Evolutionary conservation across 306 rosid genomes (phyloP), one percentile per base, ranked within the genome.

Genomic region (Lotus japonicus): DNA sequence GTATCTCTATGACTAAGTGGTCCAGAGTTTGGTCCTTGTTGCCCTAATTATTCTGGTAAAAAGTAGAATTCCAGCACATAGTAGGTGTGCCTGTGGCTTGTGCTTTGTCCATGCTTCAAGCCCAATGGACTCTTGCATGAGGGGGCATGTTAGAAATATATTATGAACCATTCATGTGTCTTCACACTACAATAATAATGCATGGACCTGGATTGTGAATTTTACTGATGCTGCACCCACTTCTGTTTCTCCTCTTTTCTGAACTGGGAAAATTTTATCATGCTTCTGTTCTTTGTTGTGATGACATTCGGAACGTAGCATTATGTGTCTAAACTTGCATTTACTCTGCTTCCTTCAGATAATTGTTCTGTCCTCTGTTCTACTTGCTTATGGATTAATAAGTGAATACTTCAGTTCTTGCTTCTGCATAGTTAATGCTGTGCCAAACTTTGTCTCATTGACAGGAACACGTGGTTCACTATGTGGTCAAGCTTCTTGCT

Each of bases 391-490:
- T 79, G 42, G 66, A 58, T 63, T 42, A 28, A 42, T 18, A 17
- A 18, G 36, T 64, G 68, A 66, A 39, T 74, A 51, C 38, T 31
- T 46, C 63, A 35, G 39, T 45, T 65, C 54, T 66, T 59, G 73
- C 16, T 38, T 38, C 56, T 45, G 66, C 12, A 53, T 59, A 59
- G 41, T 45, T 64, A 67, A 52, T 58, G 19, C 36, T 57, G 50
- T 64, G 64, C 14, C 41, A 44, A 44, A 39, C 21, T 45, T 60
- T 69, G 56, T 61, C 69, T 71, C 42, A 59, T 64, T 77, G 71
- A 68, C 84, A 89, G 96, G 96, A 89, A 78, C 88, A 87, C 74
- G 94, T 87, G 63, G 85, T 89, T 75, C 86, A 64, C 31, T 69
- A 75, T 74, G 81, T 89, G 74, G 81, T 87, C 67, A 85, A 83